These are phyloP conservation scores for Lepiota venenata DNA, from an alignment of 768 basidiomycete genomes.

Conservation along the genomic window DNA sequence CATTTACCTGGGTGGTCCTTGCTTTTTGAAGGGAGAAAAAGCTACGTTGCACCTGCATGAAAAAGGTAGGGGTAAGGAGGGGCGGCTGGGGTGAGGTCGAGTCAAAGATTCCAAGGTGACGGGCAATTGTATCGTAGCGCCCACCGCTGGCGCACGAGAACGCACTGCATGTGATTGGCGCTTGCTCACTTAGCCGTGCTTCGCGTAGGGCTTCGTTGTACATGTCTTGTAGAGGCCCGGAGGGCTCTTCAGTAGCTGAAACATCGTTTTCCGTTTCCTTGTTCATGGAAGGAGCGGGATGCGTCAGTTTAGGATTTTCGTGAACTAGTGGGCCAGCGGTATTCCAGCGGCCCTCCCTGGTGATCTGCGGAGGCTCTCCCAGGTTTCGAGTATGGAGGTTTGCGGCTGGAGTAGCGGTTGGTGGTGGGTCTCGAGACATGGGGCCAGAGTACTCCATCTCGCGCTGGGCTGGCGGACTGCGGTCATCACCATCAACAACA, in stretches of 20 bases:
- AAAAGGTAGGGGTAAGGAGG: constrained; percentile 5
- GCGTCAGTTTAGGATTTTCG: neutral
- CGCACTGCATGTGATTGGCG: neutral
- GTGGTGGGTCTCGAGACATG: no score
- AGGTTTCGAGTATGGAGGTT: no score
- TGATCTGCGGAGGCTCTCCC: no score
- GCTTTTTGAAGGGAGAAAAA: no score
- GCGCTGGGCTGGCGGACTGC: neutral
- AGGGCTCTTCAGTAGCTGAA: neutral
- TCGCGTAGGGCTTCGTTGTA: constrained; percentile 2
- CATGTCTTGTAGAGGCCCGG: neutral
- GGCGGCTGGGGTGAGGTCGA: neutral
- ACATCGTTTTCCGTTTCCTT: neutral
- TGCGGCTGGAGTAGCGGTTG: neutral
- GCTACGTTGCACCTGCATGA: neutral
- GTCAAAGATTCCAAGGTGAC: neutral
- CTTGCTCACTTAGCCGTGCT: neutral
- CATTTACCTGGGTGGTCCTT: neutral
- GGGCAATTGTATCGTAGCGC: neutral
- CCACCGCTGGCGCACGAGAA: neutral
- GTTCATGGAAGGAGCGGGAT: neutral
- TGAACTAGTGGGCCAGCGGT: neutral
- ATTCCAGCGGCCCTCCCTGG: no score
- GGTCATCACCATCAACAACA: neutral
- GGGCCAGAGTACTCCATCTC: no score